A percentile compares a stretch with the other conserved stretches of the same genome.
These are phyloP conservation scores for Ogataea haglerorum DNA, from an alignment of 805 yeast species.

Conservation along the genomic window DNA sequence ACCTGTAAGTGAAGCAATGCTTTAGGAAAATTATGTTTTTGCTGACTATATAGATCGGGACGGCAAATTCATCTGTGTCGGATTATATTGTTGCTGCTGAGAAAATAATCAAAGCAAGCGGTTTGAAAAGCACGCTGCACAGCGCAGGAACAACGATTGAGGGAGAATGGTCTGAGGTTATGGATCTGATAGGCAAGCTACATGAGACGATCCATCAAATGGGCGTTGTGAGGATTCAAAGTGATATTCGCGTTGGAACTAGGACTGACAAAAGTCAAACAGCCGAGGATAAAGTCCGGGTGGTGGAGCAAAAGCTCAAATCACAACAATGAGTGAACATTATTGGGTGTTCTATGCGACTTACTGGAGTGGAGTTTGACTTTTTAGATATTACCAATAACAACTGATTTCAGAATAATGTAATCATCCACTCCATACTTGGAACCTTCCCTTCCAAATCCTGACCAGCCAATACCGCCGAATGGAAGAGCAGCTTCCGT, in stretches of 20 bases:
- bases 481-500: conserved; percentile 68
- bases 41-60: conserved; percentile 55
- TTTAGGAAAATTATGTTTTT: neutral
- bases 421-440: conserved; percentile 75
- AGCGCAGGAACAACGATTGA: conserved; percentile 87
- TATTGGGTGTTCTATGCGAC: too few species aligned
- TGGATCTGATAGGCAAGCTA: conserved; percentile 70
- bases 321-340: neutral
- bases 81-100: conserved; percentile 76
- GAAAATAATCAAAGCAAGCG: conserved; percentile 55
- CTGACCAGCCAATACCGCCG: conserved; percentile 78
- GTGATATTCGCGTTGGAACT: conserved; percentile 85
- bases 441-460: conserved; percentile 80
- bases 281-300: conserved; percentile 67
- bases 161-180: conserved; percentile 92
- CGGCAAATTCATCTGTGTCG: conserved; percentile 72
- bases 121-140: conserved; percentile 67
- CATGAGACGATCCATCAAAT: conserved; percentile 69
- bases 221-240: conserved; percentile 77
- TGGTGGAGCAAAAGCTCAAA: conserved; percentile 52
- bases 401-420: conserved; percentile 60
- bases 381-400: conserved; percentile 39
- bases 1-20: conserved; percentile 49
- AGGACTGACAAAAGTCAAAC: conserved; percentile 71
- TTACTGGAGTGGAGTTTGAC: conserved; percentile 7